Evolutionary conservation across 371 early-diverging fungal genomes (phyloP), one percentile per base, ranked within the genome.

Genomic region (Paraphysoderma sedebokerense): DNA sequence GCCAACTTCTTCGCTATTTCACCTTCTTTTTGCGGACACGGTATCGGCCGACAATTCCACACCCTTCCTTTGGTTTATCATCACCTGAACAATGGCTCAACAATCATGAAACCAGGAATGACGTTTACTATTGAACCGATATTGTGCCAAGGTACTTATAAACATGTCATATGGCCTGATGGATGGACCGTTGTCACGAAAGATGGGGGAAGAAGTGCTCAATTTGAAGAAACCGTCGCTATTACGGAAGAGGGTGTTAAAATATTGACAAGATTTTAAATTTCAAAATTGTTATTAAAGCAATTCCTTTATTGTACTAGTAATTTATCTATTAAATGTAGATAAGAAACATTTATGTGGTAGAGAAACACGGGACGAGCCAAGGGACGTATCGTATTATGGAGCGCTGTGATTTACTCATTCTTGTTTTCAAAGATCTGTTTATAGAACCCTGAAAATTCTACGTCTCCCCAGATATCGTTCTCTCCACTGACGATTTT

Each of bases 41-140:
- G 92, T 1, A 81, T 90, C 24, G 87, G 89, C 42, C 58, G 58
- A 8, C 62, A 74, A 49, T 85, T 77, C 45, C 82, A 79, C 50
- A 62, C 70, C 36, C 53, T 66, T 9, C 79, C 79, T 0, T 47
- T 77, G 22, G 68, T 79, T 22, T 70, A 63, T 49, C 79, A 79
- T 39, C 77, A 73, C 67, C 71, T 58, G 15, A 80, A 76, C 51
- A 60, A 68, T 20, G 74, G 70, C 37, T 66, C 67, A 5, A 81
- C 76, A 5, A 39, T 53, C 0, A 84, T 88, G 86, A 55, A 60
- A 44, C 58, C 72, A 8, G 85, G 85, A 0, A 85, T 82, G 78
- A 68, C 75, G 24, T 90, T 88, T 53, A 90, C 90, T 5, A 81
- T 90, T 42, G 85, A 87, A 59, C 92, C 92, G 0, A 80, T 87